Percentiles rank a stretch among this genome's conserved stretches.
Conservation (phyloP, 768 basidiomycete species). For the Trametopsis cervina region DNA sequence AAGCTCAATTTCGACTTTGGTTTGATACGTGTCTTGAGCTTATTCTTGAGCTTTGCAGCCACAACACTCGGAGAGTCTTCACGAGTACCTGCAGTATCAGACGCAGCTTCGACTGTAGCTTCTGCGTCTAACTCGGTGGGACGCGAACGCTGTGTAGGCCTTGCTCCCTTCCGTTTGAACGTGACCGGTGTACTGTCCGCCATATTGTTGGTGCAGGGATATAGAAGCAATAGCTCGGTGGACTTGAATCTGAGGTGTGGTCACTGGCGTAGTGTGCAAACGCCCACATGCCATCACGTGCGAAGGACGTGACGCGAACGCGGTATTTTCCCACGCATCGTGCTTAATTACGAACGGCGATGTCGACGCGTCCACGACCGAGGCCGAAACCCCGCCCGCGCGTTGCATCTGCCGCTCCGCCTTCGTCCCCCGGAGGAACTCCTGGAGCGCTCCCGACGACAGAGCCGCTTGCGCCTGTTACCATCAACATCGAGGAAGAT, state of each 20-base stretch:
- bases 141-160: constrained; percentile 30
- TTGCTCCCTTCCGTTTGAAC: constrained; percentile 38
- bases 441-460: constrained; percentile 5
- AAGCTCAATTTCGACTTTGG: constrained; percentile 72
- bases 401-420: constrained; percentile 4
- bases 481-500: constrained; percentile 26
- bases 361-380: constrained; percentile 29
- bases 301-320: constrained; percentile 18
- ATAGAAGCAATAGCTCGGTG: neutral
- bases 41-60: constrained; percentile 64
- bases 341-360: constrained; percentile 18
- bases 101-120: constrained; percentile 12
- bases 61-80: constrained; percentile 54
- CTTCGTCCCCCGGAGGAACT: constrained; percentile 14
- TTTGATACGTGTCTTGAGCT: constrained; percentile 53
- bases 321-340: constrained; percentile 12
- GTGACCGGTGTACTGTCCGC: constrained; percentile 25
- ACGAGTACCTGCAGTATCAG: constrained; percentile 26
- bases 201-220: constrained; percentile 21
- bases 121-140: constrained; percentile 26
- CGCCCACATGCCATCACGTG: constrained; percentile 2
- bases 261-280: neutral
- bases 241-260: neutral
- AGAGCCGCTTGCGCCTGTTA: constrained; percentile 4
- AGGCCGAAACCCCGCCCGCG: constrained; percentile 36